Base-by-base conservation (phyloP, 306 rosid genomes). In the Vicia villosa region DNA sequence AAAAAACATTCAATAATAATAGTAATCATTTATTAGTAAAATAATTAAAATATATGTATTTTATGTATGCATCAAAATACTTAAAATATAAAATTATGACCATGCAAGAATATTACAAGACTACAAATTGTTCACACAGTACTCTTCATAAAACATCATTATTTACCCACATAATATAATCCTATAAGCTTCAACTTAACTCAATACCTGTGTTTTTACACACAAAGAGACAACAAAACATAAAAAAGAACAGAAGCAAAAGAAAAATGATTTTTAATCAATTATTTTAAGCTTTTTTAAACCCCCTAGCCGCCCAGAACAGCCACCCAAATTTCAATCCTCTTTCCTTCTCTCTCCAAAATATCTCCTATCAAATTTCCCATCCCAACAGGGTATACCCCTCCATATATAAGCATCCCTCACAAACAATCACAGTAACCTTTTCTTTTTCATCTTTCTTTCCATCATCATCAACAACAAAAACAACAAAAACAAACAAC, bases 221-320 rank as follows among this genome's bases (percentile, higher is more conserved):
- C 28, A 46, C 13, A 46, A 15, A 32, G 19, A 66, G 52, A 66
- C 59, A 54, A 52, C 6, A 30, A 52, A 16, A n/a, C 5, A 32
- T 5, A 21, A 41, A 32, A n/a, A 50, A 26, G 38, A 34, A 34
- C 38, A 34, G 38, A 34, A 32, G 34, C 24, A 30, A 5, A 30
- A 5, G 5, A 34, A 34, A 34, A 34, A 34, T 6, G 0, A 7
- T 1, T 34, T 34, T 34, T 15, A 32, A 59, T 75, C 49, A 61
- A 50, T 74, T 16, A 38, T 61, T 68, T 8, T 5, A 50, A n/a
- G 5, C 36, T 43, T 79, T 80, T 74, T 81, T 83, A 84, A 73
- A 66, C 72, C 83, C 87, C 84, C 19, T 69, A 79, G 89, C 96
- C 92, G 94, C 91, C 91, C 88, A 89, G 92, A 89, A 84, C 36